Conservation (phyloP, 202 grass and related monocot genomes). For the Carex arenaria region DNA sequence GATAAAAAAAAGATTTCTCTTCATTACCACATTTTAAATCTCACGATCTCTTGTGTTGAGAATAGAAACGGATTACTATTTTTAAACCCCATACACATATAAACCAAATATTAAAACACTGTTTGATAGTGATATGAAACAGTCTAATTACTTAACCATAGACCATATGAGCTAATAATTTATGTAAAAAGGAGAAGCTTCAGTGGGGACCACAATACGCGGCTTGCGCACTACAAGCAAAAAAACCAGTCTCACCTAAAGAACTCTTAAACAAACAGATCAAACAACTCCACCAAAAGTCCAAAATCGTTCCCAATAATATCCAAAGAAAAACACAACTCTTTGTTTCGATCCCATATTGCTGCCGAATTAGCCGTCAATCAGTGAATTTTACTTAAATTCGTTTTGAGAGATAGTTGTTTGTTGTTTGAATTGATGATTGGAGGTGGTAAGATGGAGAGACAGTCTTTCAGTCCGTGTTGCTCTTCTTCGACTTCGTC, state of each 20-base stretch:
- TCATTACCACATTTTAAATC: too few species aligned
- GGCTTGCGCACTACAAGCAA: constrained; percentile 23
- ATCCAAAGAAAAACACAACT: constrained; percentile 18
- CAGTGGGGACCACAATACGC: constrained; percentile 27
- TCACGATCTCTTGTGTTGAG: not conserved
- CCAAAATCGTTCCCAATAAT: not conserved
- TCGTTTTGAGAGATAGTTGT: not conserved
- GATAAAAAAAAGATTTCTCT: not conserved
- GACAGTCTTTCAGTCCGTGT: constrained; percentile 40
- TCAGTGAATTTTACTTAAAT: not conserved
- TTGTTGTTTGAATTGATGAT: constrained; percentile 9
- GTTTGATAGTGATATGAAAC: not conserved
- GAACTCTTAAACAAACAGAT: constrained; percentile 23
- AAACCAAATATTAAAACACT: too few species aligned
- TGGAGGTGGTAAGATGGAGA: constrained; percentile 50
- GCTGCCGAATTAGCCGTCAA: constrained; percentile 10
- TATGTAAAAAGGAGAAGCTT: constrained; percentile 11
- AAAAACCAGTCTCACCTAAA: not conserved
- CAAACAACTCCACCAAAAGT: constrained; percentile 16
- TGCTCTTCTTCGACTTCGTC: constrained; percentile 56
- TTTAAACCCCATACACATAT: too few species aligned
- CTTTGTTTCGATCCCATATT: not conserved
- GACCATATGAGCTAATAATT: not conserved
- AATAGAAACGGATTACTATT: too few species aligned
- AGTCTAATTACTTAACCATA: constrained; percentile 9